A percentile compares a stretch with the other conserved stretches of the same genome.
Evolutionary conservation across 2,329 filamentous ascomycete species (phyloP).

Genomic region (Aureobasidium sp.): DNA sequence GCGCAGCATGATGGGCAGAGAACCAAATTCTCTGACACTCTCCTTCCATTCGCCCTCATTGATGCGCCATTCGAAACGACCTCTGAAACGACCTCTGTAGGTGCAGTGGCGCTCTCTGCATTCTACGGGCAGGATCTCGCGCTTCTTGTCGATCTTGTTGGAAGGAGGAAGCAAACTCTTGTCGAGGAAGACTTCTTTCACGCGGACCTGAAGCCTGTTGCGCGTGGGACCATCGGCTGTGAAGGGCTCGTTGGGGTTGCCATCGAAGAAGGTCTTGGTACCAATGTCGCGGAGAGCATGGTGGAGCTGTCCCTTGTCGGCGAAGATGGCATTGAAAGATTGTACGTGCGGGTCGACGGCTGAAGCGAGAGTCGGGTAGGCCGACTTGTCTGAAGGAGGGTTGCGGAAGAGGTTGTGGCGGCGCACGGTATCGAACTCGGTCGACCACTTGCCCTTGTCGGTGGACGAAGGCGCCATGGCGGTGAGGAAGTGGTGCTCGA

Average conservation of each 20-base stretch:
- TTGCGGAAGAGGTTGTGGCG: constrained; percentile 84
- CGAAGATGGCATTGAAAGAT: constrained; percentile 89
- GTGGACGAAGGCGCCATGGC: constrained; percentile 38
- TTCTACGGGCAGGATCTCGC: constrained; percentile 85
- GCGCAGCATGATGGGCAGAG: constrained; percentile 89
- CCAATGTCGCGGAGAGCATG: constrained; percentile 84
- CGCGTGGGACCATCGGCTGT: not conserved
- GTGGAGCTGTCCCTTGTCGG: constrained; percentile 62
- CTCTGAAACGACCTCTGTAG: constrained; percentile 80
- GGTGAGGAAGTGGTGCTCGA: not conserved
- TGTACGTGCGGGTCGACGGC: constrained; percentile 91
- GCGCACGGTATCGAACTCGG: constrained; percentile 76
- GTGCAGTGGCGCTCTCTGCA: constrained; percentile 89
- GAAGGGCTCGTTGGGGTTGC: constrained; percentile 43
- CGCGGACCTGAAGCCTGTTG: constrained; percentile 70
- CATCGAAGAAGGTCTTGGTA: constrained; percentile 79
- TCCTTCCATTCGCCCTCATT: constrained; percentile 82
- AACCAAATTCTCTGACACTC: constrained; percentile 75
- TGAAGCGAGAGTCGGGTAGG: constrained; percentile 77
- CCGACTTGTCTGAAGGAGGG: constrained; percentile 77
- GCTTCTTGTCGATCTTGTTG: constrained; percentile 77
- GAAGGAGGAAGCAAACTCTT: constrained; percentile 70
- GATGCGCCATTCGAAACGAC: constrained; percentile 74
- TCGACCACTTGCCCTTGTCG: constrained; percentile 69
- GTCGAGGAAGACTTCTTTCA: constrained; percentile 75